These are phyloP conservation scores for Fomitiporia mediterranea DNA, from an alignment of 1,284 basidiomycete genomes.

Conservation along the genomic window DNA sequence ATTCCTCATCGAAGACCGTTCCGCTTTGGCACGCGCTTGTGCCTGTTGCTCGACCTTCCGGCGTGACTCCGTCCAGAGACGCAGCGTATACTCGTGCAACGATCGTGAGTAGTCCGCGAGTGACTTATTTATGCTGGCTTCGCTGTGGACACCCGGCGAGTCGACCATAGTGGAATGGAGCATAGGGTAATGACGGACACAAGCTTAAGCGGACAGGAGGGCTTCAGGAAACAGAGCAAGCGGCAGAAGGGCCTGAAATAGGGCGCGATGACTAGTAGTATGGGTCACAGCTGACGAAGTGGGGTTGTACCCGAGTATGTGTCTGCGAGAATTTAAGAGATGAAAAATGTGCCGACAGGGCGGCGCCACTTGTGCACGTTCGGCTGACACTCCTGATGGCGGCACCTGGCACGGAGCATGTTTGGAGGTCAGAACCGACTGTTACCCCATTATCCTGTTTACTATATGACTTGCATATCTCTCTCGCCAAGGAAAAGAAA, in stretches of 20 bases:
- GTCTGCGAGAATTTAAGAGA: neutral
- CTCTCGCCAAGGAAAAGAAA: no score
- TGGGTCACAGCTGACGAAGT: neutral
- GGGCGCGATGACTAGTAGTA: neutral
- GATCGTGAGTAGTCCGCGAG: conserved; percentile 47
- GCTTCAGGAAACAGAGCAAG: no score
- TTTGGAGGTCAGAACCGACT: neutral
- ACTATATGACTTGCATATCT: no score
- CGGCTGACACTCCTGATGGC: conserved; percentile 1
- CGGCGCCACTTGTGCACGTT: neutral
- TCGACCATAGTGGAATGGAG: conserved; percentile 1
- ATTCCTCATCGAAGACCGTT: conserved; percentile 19
- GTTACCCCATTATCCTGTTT: neutral
- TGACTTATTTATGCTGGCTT: conserved; percentile 12
- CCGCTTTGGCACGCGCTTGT: conserved; percentile 22
- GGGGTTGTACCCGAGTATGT: neutral
- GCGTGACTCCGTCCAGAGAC: conserved; percentile 62
- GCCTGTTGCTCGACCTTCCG: conserved; percentile 52
- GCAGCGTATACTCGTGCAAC: conserved; percentile 62
- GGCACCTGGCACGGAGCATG: neutral
- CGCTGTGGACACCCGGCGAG: neutral
- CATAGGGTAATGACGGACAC: neutral
- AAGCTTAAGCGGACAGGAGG: neutral
- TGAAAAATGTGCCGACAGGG: neutral
- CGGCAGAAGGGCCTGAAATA: neutral